Base-by-base conservation (phyloP, 2,329 filamentous ascomycete genomes). In the Penicillium sp. region DNA sequence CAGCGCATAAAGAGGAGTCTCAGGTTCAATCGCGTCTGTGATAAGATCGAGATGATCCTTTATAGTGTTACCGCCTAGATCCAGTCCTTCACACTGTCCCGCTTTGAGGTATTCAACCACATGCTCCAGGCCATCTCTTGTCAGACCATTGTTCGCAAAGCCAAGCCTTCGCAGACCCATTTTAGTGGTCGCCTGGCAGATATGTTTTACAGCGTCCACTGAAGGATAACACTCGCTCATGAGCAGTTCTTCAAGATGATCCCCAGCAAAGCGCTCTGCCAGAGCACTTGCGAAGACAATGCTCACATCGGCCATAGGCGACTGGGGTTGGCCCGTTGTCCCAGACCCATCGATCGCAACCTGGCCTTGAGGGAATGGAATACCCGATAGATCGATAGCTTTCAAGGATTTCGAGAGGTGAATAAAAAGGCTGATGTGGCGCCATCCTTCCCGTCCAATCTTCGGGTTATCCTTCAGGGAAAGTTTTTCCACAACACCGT, bases 321-420 rank as follows among this genome's bases (percentile, higher is more conserved):
- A 25, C 50, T 58, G 58, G 47, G 38, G 36, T 26, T 50, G 52
- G 28, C 61, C 58, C 14, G 59, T 55, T 17, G 28, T 19, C n/a
- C 35, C 47, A 42, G 64, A 50, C n/a, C 64, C 63, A 58, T 68
- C 71, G 12, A 67, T 49, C 17, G 63, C 37, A 38, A 68, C 47
- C 26, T 66, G 61, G 4, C 69, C 65, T 42, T 77, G 76, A 2
- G 90, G 91, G 61, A 97, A 93, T 3, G 85, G 83, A 56, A 96
- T 87, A 67, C 90, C 88, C 0, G 92, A 96, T 28, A 97, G 72
- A 71, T 99, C 94, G 25, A 97, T 83, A 6, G 84, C 88, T 71
- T 91, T 92, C 53, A 99, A 79, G 1, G 91, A 91, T 59, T 86
- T 87, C 65, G 90, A 96, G 78, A 97, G 87, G 74, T 96, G 90